Conservation (phyloP, 225 moss, liverwort and hornwort species). For the Pseudisothecium myosuroides region DNA sequence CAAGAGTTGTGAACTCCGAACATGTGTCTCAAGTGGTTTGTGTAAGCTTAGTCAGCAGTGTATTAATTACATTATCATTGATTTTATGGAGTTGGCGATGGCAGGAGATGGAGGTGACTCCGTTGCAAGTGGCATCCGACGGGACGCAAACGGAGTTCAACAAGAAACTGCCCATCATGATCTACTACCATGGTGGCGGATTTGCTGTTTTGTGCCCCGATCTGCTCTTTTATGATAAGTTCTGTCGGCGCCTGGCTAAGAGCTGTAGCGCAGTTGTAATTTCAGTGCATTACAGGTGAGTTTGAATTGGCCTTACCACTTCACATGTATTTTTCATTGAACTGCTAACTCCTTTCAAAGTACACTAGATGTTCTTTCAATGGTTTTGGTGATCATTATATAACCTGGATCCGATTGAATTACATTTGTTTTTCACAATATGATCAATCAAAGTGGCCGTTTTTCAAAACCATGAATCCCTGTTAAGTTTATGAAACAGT, state of each 20-base stretch:
- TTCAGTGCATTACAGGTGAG: conserved; percentile 63
- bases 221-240: conserved; percentile 18
- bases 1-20: background rate
- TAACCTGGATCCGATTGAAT: background rate
- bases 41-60: background rate
- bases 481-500: background rate
- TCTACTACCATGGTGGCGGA: conserved; percentile 88
- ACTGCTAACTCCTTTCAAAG: background rate
- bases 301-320: background rate
- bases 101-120: conserved; percentile 43
- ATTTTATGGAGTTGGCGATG: background rate
- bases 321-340: background rate
- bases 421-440: background rate
- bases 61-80: background rate
- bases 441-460: background rate
- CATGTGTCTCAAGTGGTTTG: background rate
- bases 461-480: background rate
- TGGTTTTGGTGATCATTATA: background rate
- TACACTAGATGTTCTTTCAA: background rate
- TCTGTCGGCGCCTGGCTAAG: conserved; percentile 45
- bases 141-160: background rate
- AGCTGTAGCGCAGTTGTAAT: conserved; percentile 36
- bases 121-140: background rate
- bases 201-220: conserved; percentile 61
- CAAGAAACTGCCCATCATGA: conserved; percentile 41